Evolutionary conservation across 2,329 filamentous ascomycete species (phyloP), one percentile per base, ranked within the genome.

Genomic region (Aspergillus brunneoviolaceus): DNA sequence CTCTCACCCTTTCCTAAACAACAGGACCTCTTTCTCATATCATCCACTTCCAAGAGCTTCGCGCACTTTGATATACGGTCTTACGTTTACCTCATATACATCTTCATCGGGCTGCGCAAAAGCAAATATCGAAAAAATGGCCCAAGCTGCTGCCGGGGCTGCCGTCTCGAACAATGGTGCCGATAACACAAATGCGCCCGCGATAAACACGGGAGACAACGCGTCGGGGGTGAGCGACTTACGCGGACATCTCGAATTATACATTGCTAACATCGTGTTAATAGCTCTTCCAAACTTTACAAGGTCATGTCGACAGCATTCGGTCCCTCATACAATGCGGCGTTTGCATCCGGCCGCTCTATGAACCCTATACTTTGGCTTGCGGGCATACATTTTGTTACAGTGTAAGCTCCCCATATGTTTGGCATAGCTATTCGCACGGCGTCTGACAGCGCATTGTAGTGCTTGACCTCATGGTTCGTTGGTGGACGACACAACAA

Each of bases 361-460:
- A 89, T 74, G 87, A 90, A 72, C 88, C 88, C 2, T 90, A 86
- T 74, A 87, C 85, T 19, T 81, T 89, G 55, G 80, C 80, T 6
- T 90, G 88, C 67, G 88, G 88, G 3, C 88, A 90, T 72, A 89
- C 87, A 6, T 90, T 89, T 74, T 90, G 88, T 76, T 90, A 90
- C 70, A 85, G 83, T 49, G 84, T 86, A 65, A 72, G 82, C 75
- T 9, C 49, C 45, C 51, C 33, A 35, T 10, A 31, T 53, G 9
- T n/a, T 35, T 12, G 21, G 14, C 25, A 42, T 29, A 19, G 29
- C 42, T 33, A n/a, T 49, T 45, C 19, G 4, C 19, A 31, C 42
- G 21, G 31, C 23, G n/a, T 39, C 61, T 66, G 51, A 65, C 47
- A 23, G 70, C 75, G 68, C 70, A 71, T 49, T 11, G 29, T 71